Percentiles rank a stretch among this genome's conserved stretches.
Conservation (phyloP, 1,284 basidiomycete species). For the Stygiomarasmius scandens region DNA sequence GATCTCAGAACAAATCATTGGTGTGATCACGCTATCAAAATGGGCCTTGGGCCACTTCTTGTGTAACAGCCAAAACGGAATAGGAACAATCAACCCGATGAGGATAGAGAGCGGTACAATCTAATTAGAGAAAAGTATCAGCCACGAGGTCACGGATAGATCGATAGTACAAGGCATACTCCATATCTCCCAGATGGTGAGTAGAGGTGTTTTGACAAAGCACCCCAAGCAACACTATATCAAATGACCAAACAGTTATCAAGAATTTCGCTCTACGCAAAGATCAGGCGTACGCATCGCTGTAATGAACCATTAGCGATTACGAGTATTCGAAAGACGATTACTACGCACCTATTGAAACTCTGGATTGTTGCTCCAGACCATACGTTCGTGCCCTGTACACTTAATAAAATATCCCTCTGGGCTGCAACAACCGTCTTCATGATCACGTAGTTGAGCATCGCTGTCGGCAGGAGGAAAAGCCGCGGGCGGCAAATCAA, state of each 20-base stretch:
- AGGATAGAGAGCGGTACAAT: conserved; percentile 58
- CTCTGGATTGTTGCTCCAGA: conserved; percentile 54
- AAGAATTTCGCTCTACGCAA: no score
- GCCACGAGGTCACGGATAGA: background rate
- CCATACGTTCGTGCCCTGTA: conserved; percentile 62
- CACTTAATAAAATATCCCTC: conserved; percentile 52
- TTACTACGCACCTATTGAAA: conserved; percentile 47
- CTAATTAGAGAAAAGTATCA: conserved; percentile 8
- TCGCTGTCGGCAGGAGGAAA: conserved; percentile 20
- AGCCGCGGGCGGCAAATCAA: no score
- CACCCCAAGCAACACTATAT: conserved; percentile 57
- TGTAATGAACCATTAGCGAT: background rate
- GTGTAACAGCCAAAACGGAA: conserved; percentile 58
- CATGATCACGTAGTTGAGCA: conserved; percentile 55
- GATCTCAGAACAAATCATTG: conserved; percentile 43
- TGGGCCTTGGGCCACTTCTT: conserved; percentile 47
- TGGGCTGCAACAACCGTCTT: conserved; percentile 54
- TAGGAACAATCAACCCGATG: conserved; percentile 52
- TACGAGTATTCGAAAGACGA: background rate
- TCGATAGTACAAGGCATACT: conserved; percentile 24
- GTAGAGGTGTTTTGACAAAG: conserved; percentile 56
- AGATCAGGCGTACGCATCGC: conserved; percentile 17
- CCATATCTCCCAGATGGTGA: conserved; percentile 48
- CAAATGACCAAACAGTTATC: background rate
- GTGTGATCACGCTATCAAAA: conserved; percentile 51